Percentiles rank a stretch among this genome's conserved stretches.
Conservation (phyloP, 352 stramenopile species). For the Phytophthora uliginosa region DNA sequence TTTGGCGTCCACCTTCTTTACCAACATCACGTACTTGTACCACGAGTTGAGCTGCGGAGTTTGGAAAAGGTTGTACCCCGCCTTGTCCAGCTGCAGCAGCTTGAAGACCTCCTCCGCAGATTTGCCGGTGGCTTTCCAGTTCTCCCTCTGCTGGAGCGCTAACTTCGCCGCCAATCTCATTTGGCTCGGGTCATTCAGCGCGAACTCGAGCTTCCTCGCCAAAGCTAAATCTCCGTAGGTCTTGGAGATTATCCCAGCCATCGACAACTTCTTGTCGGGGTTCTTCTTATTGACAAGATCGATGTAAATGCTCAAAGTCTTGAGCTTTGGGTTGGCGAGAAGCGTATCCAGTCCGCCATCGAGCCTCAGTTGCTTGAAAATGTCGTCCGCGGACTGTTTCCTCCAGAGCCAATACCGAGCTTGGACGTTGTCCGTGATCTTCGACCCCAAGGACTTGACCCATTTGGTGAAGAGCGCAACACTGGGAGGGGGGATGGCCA, state of each 20-base stretch:
- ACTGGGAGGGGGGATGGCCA: neutral
- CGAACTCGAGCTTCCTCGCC: constrained; percentile 1
- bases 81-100: neutral
- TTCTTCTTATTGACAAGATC: constrained; percentile 20
- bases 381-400: neutral
- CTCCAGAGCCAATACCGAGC: constrained; percentile 20
- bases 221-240: constrained; percentile 19
- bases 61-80: neutral
- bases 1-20: neutral
- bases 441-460: neutral
- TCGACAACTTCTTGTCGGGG: constrained; percentile 8
- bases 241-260: constrained; percentile 3
- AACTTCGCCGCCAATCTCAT: neutral
- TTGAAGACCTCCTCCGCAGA: neutral
- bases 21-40: neutral
- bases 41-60: neutral
- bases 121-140: neutral
- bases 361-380: constrained; percentile 20
- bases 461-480: neutral
- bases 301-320: constrained; percentile 14
- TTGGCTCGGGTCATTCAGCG: neutral
- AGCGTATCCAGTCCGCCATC: constrained; percentile 4
- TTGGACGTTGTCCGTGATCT: constrained; percentile 5
- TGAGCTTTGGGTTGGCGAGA: constrained; percentile 9
- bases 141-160: neutral